These are phyloP conservation scores for Pythium rhizo-oryzae DNA, from an alignment of 352 stramenopile genomes.

Conservation along the genomic window DNA sequence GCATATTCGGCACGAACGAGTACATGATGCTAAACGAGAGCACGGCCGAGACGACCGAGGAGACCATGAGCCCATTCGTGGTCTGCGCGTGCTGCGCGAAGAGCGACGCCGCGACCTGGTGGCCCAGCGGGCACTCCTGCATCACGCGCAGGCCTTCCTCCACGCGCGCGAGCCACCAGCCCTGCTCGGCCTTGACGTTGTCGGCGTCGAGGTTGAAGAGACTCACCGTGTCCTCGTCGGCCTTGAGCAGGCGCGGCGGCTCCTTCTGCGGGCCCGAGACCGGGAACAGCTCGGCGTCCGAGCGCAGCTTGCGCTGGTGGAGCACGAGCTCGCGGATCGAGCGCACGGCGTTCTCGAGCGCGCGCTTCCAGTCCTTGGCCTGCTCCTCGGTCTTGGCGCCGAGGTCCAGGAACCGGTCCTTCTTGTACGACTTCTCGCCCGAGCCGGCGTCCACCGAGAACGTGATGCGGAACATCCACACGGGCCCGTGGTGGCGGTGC, in stretches of 20 bases:
- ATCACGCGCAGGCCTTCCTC: constrained; percentile 83
- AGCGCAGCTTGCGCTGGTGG: constrained; percentile 78
- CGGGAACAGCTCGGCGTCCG: constrained; percentile 74
- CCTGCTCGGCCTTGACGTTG: constrained; percentile 81
- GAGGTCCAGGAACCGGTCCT: constrained; percentile 89
- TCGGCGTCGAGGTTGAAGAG: constrained; percentile 89
- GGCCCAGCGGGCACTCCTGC: constrained; percentile 84
- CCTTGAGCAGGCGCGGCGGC: constrained; percentile 67
- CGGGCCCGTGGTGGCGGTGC: constrained; percentile 84
- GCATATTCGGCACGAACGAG: constrained; percentile 83
- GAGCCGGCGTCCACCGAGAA: constrained; percentile 63
- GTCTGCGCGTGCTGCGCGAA: constrained; percentile 81
- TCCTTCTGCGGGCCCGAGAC: constrained; percentile 47
- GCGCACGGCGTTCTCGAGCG: constrained; percentile 78
- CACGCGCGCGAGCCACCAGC: constrained; percentile 85
- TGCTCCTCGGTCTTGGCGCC: constrained; percentile 85
- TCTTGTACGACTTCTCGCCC: constrained; percentile 87
- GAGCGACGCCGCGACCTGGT: constrained; percentile 76
- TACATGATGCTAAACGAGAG: constrained; percentile 89
- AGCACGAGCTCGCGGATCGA: constrained; percentile 72
- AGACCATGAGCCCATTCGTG: constrained; percentile 75
- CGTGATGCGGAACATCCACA: constrained; percentile 92
- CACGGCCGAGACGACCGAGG: constrained; percentile 59
- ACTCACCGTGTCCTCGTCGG: constrained; percentile 83
- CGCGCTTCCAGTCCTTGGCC: constrained; percentile 80